A percentile compares a stretch with the other conserved stretches of the same genome.
Conservation (phyloP, 2,329 filamentous ascomycete species). For the Apiospora rasikravindrae region DNA sequence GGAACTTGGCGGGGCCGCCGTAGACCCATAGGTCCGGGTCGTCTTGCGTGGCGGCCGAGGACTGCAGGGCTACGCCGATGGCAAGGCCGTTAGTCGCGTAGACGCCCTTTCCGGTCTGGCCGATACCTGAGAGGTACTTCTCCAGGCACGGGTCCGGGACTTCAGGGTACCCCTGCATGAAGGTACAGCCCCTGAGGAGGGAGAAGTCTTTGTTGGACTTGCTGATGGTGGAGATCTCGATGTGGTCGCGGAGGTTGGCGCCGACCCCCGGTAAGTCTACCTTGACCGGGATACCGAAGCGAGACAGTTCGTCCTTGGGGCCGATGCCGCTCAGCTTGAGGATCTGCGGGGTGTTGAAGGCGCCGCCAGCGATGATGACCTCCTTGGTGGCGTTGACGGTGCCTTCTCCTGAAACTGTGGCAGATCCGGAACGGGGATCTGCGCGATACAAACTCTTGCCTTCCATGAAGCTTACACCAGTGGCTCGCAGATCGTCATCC, state of each 20-base stretch:
- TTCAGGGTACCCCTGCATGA: constrained; percentile 8
- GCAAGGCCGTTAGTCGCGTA: constrained; percentile 13
- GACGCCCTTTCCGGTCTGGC: not conserved
- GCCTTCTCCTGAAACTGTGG: constrained; percentile 25
- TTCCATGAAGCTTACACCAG: constrained; percentile 27
- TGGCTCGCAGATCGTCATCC: constrained; percentile 26
- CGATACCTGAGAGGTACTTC: not conserved
- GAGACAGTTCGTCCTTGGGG: constrained; percentile 42
- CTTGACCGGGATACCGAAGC: constrained; percentile 48
- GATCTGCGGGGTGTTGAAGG: constrained; percentile 54
- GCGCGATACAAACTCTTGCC: constrained; percentile 37
- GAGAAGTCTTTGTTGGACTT: constrained; percentile 22
- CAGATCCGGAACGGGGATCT: constrained; percentile 33
- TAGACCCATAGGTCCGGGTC: constrained; percentile 51
- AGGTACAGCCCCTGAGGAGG: constrained; percentile 9
- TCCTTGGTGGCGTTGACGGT: constrained; percentile 47
- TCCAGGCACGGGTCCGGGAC: constrained; percentile 1
- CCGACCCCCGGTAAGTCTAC: constrained; percentile 53
- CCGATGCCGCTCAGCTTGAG: constrained; percentile 56
- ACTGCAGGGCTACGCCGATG: constrained; percentile 26
- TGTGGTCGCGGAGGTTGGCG: constrained; percentile 47
- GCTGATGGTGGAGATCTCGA: constrained; percentile 41
- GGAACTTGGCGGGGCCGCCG: constrained; percentile 25
- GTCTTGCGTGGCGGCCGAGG: constrained; percentile 42
- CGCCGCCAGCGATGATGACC: constrained; percentile 53